phyloP scores from a whole-genome alignment of 129 eudicot genomes.

The Flaveria ramosissima region DNA sequence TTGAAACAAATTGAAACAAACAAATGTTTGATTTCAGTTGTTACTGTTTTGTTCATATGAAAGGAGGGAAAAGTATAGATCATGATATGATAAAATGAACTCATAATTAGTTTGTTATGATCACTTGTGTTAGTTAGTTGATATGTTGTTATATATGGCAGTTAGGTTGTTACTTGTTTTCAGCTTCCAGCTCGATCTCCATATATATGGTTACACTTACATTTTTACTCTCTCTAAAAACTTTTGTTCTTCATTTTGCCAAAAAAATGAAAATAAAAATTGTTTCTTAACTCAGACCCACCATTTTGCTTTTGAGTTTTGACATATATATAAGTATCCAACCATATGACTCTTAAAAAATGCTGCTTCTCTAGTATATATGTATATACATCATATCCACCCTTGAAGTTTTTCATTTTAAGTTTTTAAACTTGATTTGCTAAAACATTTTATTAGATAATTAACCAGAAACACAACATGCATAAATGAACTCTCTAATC shows the following conservation, averaged over 20 bases:
- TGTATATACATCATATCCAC: neutral
- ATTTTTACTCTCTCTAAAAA: neutral
- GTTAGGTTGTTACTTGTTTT: neutral
- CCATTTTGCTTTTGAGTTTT: neutral
- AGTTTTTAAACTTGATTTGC: neutral
- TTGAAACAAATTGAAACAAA: too few species aligned
- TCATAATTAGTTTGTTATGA: neutral
- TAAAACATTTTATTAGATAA: neutral
- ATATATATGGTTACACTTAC: neutral
- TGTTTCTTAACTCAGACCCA: neutral
- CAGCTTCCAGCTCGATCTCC: neutral
- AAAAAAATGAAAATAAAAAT: neutral
- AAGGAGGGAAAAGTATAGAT: neutral
- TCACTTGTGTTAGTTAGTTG: neutral
- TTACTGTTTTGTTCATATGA: neutral
- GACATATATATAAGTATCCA: neutral
- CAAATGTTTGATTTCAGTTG: neutral
- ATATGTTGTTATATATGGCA: neutral
- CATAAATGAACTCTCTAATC: constrained; percentile 15
- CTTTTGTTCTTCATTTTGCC: neutral
- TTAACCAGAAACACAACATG: constrained; percentile 19
- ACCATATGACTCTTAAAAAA: neutral
- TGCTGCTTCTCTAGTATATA: neutral
- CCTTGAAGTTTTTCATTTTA: neutral
- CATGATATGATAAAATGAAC: neutral